Base-by-base conservation (phyloP, 139 green algal genomes). In the Pleodorina starrii region DNA sequence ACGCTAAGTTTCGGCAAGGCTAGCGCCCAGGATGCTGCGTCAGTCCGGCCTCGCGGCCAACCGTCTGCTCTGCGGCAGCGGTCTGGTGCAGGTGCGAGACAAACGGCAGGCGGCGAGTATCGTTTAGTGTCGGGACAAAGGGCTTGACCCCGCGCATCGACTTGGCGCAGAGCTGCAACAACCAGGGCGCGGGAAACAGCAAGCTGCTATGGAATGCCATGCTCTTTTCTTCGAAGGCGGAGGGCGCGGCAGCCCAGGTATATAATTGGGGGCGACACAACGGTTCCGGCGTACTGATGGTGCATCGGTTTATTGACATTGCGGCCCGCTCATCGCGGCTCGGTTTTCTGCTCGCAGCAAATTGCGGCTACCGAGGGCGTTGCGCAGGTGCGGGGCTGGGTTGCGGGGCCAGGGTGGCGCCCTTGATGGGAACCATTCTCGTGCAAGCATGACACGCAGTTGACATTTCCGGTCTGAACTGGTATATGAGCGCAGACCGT, bases 191-290 rank as follows among this genome's bases (percentile, higher is more conserved):
- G 14, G 59, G 54, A 40, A 84, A 36, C 66, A 83, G 79, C 87
- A 91, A 88, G 78, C 79, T 91, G n/a, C 29, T 91, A n/a, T 88
- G 44, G 68, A 91, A 91, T 32, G 87, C 87, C 17, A 48, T 63
- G 43, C 44, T 91, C n/a, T 88, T 91, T 54, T 91, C 87, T 25
- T 82, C 77, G 9, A 82, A 82, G 43, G 86, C 86, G 21, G 72
- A 90, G 85, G 82, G 82, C 44, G 46, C 82, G 0, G 82, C 66
- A 19, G 66, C 66, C 5, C 82, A 88, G 82, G 82, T 88, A n/a
- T 2, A 63, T 40, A 9, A 21, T 25, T 66, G 23, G 17, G 46
- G 43, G 69, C 35, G 69, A 50, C 1, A 63, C 21, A 38, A 73
- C 54, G 19, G 81, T 87, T 87, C 60, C 81, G 81, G 81, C 63